Evolutionary conservation across 108 stramenopile genomes (phyloP).

Genomic region (Nitzschia sp.): DNA sequence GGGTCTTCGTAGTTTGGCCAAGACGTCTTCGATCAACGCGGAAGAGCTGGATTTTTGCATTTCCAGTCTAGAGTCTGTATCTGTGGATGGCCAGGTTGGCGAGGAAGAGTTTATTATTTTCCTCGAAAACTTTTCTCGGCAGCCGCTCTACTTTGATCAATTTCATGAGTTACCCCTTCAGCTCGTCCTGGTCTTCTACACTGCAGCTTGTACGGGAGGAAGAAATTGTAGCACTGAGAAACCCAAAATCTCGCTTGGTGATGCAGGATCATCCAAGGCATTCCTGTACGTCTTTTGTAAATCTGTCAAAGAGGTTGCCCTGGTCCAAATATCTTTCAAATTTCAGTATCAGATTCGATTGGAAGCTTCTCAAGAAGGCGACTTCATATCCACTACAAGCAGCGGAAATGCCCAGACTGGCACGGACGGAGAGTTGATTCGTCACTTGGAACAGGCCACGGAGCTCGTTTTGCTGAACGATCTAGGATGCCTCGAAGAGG

Average conservation of each 20-base stretch:
- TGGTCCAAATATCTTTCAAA: neutral
- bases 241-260: neutral
- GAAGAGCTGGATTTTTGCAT: slow-evolving; percentile 5
- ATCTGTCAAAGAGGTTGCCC: neutral
- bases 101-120: slow-evolving; percentile 6
- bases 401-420: neutral
- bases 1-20: neutral
- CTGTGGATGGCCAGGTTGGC: neutral
- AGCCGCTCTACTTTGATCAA: neutral
- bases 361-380: neutral
- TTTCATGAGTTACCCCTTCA: neutral
- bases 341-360: neutral
- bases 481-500: neutral
- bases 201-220: slow-evolving; percentile 5
- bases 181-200: neutral
- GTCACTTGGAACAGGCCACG: neutral
- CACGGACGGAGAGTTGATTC: neutral
- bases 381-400: neutral
- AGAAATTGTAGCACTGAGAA: neutral
- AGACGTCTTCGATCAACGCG: neutral
- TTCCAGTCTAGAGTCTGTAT: neutral
- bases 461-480: neutral
- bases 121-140: neutral
- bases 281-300: neutral
- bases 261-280: neutral